phyloP scores from a whole-genome alignment of 495 filamentous ascomycete species.

The Friedmanniomyces endolithicus region DNA sequence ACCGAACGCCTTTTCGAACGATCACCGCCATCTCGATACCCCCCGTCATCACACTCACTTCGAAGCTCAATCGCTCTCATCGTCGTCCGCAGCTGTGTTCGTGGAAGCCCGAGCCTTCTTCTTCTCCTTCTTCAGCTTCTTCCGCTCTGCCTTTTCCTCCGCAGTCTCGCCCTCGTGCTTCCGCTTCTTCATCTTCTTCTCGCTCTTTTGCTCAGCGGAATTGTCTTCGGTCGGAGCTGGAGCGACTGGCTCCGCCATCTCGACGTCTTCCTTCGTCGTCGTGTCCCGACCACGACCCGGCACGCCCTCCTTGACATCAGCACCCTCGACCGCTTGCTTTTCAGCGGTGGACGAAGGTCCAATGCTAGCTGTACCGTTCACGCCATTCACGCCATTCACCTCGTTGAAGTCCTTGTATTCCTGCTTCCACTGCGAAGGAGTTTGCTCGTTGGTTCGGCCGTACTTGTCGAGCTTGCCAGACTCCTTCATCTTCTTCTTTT shows the following conservation, averaged over 20 bases:
- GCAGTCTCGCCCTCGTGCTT: constrained; percentile 26
- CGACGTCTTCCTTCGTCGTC: constrained; percentile 30
- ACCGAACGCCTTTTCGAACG: background rate
- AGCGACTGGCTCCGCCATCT: constrained; percentile 29
- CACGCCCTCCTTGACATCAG: constrained; percentile 18
- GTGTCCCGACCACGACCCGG: constrained; percentile 30
- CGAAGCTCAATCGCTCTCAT: constrained; percentile 20
- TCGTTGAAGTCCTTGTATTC: constrained; percentile 80
- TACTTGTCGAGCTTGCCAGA: constrained; percentile 96
- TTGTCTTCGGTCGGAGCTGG: constrained; percentile 9
- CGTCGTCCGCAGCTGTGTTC: constrained; percentile 11
- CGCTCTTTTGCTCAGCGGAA: constrained; percentile 11
- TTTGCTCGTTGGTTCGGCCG: constrained; percentile 79
- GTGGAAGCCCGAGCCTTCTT: constrained; percentile 6
- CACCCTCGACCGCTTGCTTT: constrained; percentile 13
- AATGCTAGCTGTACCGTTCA: constrained; percentile 10
- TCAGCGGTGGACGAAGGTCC: background rate
- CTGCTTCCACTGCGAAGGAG: constrained; percentile 78
- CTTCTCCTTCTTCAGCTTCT: constrained; percentile 31
- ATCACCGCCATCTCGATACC: background rate
- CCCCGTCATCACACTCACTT: background rate
- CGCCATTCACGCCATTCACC: constrained; percentile 32
- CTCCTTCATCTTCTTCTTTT: constrained; percentile 99
- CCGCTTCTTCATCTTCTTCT: constrained; percentile 28
- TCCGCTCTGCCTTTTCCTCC: constrained; percentile 30